phyloP scores from a whole-genome alignment of 495 filamentous ascomycete species.

The Aspergillus nidulans region DNA sequence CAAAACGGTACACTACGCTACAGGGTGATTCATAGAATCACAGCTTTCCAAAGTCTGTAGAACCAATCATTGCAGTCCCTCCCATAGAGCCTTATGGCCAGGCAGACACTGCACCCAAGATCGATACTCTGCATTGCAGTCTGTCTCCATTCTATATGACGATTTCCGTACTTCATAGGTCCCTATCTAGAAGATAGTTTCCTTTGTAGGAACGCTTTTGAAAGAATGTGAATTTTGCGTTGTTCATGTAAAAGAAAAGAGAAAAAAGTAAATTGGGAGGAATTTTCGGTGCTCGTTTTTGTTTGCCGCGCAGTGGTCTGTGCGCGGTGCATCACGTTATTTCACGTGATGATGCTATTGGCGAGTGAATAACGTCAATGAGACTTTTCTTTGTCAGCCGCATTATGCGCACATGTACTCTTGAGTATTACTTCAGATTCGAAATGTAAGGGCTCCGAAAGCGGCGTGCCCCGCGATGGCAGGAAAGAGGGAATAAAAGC shows the following conservation, averaged over 20 bases:
- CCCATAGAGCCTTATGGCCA: conserved; percentile 41
- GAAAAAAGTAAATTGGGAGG: conserved; percentile 23
- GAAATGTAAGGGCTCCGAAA: background rate
- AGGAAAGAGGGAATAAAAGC: background rate
- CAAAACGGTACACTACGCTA: background rate
- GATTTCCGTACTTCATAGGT: conserved; percentile 61
- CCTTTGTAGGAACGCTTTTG: conserved; percentile 61
- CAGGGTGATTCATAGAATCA: too few species aligned
- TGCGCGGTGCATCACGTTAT: conserved; percentile 16
- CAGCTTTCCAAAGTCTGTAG: too few species aligned
- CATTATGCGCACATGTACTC: too few species aligned
- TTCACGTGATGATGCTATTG: background rate
- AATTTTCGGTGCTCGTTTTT: conserved; percentile 15
- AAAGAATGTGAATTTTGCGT: conserved; percentile 64
- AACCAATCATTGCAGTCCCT: conserved; percentile 67
- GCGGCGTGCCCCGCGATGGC: background rate
- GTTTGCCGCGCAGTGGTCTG: conserved; percentile 17
- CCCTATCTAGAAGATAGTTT: conserved; percentile 13
- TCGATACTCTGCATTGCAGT: conserved; percentile 44
- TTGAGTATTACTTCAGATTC: too few species aligned
- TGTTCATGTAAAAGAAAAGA: conserved; percentile 57
- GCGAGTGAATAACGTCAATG: background rate
- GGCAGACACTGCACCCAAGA: conserved; percentile 66
- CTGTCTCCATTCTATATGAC: conserved; percentile 63
- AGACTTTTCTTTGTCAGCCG: background rate